A percentile compares a stretch with the other conserved stretches of the same genome.
Evolutionary conservation across 495 filamentous ascomycete species (phyloP).

Genomic region (Aspergillus olivimuriae): DNA sequence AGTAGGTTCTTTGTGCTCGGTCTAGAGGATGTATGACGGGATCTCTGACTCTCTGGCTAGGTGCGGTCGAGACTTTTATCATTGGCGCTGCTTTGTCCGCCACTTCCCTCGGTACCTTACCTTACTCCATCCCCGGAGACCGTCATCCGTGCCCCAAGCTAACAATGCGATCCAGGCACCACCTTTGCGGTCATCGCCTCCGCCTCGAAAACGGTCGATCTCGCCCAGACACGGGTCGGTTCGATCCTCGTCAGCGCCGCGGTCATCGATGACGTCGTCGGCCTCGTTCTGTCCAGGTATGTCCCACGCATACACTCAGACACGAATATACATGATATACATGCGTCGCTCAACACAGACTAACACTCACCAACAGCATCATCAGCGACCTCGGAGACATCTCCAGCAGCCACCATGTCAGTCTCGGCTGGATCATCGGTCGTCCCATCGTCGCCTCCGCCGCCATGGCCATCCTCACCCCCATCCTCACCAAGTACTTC

Average conservation of each 20-base stretch:
- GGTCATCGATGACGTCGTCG: constrained; percentile 78
- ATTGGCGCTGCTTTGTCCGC: constrained; percentile 29
- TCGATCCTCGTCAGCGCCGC: constrained; percentile 51
- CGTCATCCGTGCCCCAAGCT: background rate
- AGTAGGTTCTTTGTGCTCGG: constrained; percentile 7
- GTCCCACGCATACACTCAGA: background rate
- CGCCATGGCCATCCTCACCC: constrained; percentile 45
- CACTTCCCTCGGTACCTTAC: constrained; percentile 29
- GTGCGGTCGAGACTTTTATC: constrained; percentile 32
- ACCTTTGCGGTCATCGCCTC: constrained; percentile 30
- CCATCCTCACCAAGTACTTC: constrained; percentile 40
- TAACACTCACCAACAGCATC: too few relatives aligned
- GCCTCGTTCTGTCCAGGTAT: constrained; percentile 63
- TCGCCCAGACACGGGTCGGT: constrained; percentile 26
- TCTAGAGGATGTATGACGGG: constrained; percentile 3
- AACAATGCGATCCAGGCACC: constrained; percentile 15
- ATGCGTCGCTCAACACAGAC: too few relatives aligned
- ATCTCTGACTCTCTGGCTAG: too few relatives aligned
- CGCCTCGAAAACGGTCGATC: constrained; percentile 18
- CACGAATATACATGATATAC: too few relatives aligned
- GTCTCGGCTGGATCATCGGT: constrained; percentile 37
- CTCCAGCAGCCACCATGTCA: constrained; percentile 22
- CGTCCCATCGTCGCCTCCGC: constrained; percentile 52
- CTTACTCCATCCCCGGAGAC: too few relatives aligned
- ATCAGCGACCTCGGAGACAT: constrained; percentile 38